Evolutionary conservation across 345 rosid species (phyloP).

Genomic region (Salix viminalis): DNA sequence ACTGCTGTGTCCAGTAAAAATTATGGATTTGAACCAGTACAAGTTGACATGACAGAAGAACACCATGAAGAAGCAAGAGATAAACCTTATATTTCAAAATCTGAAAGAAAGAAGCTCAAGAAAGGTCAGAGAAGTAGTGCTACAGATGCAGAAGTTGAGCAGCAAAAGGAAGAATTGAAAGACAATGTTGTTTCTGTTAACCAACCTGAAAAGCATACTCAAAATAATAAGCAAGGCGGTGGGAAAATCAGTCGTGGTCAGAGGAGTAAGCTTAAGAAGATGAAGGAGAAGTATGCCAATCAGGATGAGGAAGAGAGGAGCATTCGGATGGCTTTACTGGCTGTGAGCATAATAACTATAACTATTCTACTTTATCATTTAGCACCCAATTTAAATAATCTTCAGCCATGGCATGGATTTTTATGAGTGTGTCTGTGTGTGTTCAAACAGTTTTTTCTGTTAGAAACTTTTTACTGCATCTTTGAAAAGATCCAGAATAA

Average conservation of each 20-base stretch:
- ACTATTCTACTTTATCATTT: background rate
- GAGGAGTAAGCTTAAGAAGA: slow-evolving; percentile 85
- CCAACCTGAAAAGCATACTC: slow-evolving; percentile 37
- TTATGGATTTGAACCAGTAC: slow-evolving; percentile 38
- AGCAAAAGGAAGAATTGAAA: slow-evolving; percentile 38
- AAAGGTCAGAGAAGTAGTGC: slow-evolving; percentile 50
- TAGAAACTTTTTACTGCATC: background rate
- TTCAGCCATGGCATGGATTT: background rate
- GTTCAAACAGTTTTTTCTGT: background rate
- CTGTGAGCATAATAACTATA: slow-evolving; percentile 54
- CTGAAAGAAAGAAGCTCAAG: slow-evolving; percentile 90
- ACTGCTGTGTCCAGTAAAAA: slow-evolving; percentile 39
- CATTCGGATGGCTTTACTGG: slow-evolving; percentile 80
- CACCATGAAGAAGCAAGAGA: slow-evolving; percentile 48
- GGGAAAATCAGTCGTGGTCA: slow-evolving; percentile 85
- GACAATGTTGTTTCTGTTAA: slow-evolving; percentile 29
- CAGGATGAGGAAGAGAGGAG: slow-evolving; percentile 95
- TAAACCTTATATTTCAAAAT: slow-evolving; percentile 75
- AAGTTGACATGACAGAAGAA: slow-evolving; percentile 37
- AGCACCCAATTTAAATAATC: background rate
- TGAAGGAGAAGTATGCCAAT: slow-evolving; percentile 93
- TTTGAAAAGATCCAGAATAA: background rate
- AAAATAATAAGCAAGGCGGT: slow-evolving; percentile 45
- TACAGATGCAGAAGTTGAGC: slow-evolving; percentile 31
- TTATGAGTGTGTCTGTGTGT: background rate